Percentiles rank a stretch among this genome's conserved stretches.
Evolutionary conservation across 192 early-diverging fungal species (phyloP).

Genomic region (Paraglomus brasilianum): DNA sequence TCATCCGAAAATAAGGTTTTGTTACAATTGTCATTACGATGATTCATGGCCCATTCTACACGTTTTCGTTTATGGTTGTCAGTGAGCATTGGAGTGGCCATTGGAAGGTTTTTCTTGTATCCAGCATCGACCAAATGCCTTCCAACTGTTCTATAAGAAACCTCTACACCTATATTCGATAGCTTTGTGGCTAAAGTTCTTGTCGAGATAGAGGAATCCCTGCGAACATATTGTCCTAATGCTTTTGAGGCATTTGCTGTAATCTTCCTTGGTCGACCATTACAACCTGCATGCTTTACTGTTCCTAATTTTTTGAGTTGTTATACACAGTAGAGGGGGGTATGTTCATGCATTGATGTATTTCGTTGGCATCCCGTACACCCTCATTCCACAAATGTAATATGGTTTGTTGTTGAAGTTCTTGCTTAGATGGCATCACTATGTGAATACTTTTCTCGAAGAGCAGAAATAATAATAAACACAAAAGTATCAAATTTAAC

Average conservation of each 20-base stretch:
- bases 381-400: conserved; percentile 25
- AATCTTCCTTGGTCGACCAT: conserved; percentile 12
- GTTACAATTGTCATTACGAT: conserved; percentile 13
- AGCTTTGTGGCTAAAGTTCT: conserved; percentile 11
- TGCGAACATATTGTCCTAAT: conserved; percentile 9
- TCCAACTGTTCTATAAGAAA: neutral
- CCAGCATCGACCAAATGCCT: conserved; percentile 3
- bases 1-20: conserved; percentile 12
- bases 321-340: conserved; percentile 15
- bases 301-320: conserved; percentile 12
- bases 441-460: no score
- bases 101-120: neutral
- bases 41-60: conserved; percentile 7
- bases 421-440: no score
- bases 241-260: neutral
- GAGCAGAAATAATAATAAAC: no score
- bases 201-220: neutral
- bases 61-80: neutral
- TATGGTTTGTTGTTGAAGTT: no score
- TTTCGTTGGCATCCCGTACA: neutral
- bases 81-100: neutral
- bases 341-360: neutral
- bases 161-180: neutral
- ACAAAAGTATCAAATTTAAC: no score
- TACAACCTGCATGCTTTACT: neutral